These are phyloP conservation scores for Yamadazyma friedrichii DNA, from an alignment of 1,139 yeast species.

Conservation along the genomic window DNA sequence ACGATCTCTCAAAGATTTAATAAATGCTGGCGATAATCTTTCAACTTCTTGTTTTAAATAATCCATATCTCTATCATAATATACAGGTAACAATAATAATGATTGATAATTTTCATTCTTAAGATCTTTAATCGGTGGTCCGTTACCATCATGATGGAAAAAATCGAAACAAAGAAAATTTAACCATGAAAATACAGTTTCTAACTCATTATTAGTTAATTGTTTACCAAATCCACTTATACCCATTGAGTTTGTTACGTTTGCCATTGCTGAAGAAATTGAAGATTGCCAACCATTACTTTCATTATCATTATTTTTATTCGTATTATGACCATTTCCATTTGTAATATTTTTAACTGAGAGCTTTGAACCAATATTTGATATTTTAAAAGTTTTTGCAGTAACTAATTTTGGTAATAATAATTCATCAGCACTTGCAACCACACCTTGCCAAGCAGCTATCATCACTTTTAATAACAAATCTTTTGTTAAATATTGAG, in stretches of 20 bases:
- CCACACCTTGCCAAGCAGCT: constrained; percentile 71
- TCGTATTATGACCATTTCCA: background rate
- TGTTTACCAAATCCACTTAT: constrained; percentile 54
- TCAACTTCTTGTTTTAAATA: constrained; percentile 61
- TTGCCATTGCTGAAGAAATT: constrained; percentile 49
- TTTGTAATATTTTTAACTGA: constrained; percentile 13
- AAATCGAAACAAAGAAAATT: constrained; percentile 64
- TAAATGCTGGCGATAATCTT: constrained; percentile 52
- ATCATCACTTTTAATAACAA: constrained; percentile 68
- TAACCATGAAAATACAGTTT: constrained; percentile 72
- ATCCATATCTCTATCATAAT: constrained; percentile 56
- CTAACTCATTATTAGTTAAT: constrained; percentile 60
- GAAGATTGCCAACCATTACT: constrained; percentile 47
- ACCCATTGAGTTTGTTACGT: constrained; percentile 42
- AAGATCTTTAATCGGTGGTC: constrained; percentile 68
- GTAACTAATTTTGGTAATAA: constrained; percentile 70
- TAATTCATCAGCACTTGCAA: constrained; percentile 62
- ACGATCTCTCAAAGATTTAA: constrained; percentile 47
- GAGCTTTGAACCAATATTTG: constrained; percentile 21
- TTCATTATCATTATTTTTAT: background rate
- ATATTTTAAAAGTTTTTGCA: constrained; percentile 43
- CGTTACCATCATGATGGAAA: constrained; percentile 80
- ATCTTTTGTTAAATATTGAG: constrained; percentile 58
- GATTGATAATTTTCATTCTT: constrained; percentile 67
- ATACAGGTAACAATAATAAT: constrained; percentile 61